Conservation (phyloP, 805 yeast genomes). For the Wickerhamiella dianesei region DNA sequence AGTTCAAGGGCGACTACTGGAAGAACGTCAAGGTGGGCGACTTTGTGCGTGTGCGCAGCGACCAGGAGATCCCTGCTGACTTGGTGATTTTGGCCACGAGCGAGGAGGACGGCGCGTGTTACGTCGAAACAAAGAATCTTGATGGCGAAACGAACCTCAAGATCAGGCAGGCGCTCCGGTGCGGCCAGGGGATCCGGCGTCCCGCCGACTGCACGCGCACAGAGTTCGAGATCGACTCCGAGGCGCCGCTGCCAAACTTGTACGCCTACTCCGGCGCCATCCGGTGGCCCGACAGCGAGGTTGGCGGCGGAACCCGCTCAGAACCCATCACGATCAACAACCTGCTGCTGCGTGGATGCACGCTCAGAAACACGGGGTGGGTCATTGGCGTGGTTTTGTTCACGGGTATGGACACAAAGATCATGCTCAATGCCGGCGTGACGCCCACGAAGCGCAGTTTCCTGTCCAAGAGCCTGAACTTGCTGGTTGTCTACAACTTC, state of each 20-base stretch:
- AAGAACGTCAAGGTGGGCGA: constrained; percentile 67
- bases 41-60: constrained; percentile 47
- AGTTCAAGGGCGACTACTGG: constrained; percentile 46
- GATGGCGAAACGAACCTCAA: constrained; percentile 72
- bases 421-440: constrained; percentile 63
- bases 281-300: constrained; percentile 35
- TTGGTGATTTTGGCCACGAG: constrained; percentile 52
- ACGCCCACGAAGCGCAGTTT: constrained; percentile 63
- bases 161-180: constrained; percentile 37
- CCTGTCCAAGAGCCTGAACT: constrained; percentile 51
- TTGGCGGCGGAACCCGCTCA: constrained; percentile 28
- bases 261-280: constrained; percentile 55
- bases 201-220: constrained; percentile 46
- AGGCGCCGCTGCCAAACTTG: constrained; percentile 53
- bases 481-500: constrained; percentile 53
- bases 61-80: constrained; percentile 72
- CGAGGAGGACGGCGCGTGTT: constrained; percentile 55
- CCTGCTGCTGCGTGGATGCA: constrained; percentile 55
- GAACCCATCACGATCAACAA: constrained; percentile 54
- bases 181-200: constrained; percentile 41
- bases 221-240: constrained; percentile 52
- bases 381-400: constrained; percentile 59
- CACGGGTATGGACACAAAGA: constrained; percentile 64
- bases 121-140: constrained; percentile 54
- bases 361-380: constrained; percentile 66